phyloP scores from a whole-genome alignment of 352 stramenopile species.

The Globisporangium recalcitrans region DNA sequence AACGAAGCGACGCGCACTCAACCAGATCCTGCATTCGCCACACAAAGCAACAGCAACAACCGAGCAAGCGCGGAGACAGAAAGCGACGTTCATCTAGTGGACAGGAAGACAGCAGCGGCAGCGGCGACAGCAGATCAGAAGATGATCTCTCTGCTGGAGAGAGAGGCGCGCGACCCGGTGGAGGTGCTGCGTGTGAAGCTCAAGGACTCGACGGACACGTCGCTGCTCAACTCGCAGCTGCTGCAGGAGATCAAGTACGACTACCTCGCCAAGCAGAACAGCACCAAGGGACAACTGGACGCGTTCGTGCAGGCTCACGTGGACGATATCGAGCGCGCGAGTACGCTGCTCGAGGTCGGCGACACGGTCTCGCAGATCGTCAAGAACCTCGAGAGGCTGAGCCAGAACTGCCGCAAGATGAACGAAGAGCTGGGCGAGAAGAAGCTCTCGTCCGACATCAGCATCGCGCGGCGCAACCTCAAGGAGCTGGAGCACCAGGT shows the following conservation, averaged over 20 bases:
- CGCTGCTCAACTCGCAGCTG: conserved; percentile 78
- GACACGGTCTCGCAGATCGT: conserved; percentile 61
- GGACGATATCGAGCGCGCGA: conserved; percentile 82
- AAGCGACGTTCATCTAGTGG: too few species aligned
- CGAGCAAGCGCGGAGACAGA: neutral
- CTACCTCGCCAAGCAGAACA: conserved; percentile 69
- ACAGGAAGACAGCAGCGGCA: too few species aligned
- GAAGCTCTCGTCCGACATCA: conserved; percentile 72
- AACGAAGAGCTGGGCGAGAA: conserved; percentile 82
- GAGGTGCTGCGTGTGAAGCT: conserved; percentile 78
- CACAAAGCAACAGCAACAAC: too few species aligned
- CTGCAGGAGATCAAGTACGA: conserved; percentile 84
- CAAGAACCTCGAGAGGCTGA: conserved; percentile 46
- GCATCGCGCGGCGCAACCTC: conserved; percentile 73
- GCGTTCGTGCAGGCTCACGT: conserved; percentile 73
- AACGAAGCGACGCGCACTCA: neutral
- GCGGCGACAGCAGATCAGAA: too few species aligned
- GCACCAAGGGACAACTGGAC: conserved; percentile 64
- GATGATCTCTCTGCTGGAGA: conserved; percentile 83
- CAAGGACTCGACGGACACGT: conserved; percentile 77
- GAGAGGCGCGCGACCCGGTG: conserved; percentile 75
- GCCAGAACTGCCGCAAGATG: conserved; percentile 66
- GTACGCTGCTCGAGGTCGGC: conserved; percentile 59
- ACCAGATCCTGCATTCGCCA: too few species aligned
- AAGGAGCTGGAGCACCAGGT: conserved; percentile 80